Evolutionary conservation across 140 eudicot genomes (phyloP), one percentile per base, ranked within the genome.

Genomic region (Bidens hawaiensis): DNA sequence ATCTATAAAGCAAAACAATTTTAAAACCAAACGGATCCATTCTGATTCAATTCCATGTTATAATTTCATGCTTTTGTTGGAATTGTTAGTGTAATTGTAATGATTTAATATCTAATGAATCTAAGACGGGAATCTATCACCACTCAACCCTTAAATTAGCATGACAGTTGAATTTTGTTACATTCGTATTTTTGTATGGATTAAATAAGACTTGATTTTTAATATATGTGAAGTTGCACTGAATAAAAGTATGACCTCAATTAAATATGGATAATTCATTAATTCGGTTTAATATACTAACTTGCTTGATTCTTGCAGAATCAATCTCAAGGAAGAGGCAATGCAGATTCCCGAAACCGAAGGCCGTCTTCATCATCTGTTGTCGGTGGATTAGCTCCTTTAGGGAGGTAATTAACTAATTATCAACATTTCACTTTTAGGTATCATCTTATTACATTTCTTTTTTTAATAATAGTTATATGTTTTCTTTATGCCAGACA

Each of bases 321-420:
- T 62, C 83, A 84, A 64, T 82, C 96, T 63, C 93, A 88, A 85
- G 87, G 85, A 62, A 85, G 87, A 67, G 81, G 87, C 69, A 55
- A 85, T 10, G 13, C 75, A 45, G 96, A 90, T 40, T 62, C 90
- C 27, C 80, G 94, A 12, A 82, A 75, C 62, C 77, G 96, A 60
- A 88, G 95, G 74, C 87, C 94, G 42, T 77, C 97, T 60, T 73
- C 98, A 15, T 80, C 99, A 34, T 82, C 99, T 63, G 87, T 91
- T 60, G 88, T 87, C 30, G 95, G 95, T 36, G 98, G 98, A 62
- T 71, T 91, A 72, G 91, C 98, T 78, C 98, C 96, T 40, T 36
- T 93, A 13, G 95, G 95, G 82, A 93, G 99, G 99, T 93, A 21
- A 60, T 60, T 53, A 6, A 42, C 49, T 93, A 21, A 60, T 60